A percentile compares a stretch with the other conserved stretches of the same genome.
phyloP scores from a whole-genome alignment of 768 basidiomycete species.

The Daedalea quercina region DNA sequence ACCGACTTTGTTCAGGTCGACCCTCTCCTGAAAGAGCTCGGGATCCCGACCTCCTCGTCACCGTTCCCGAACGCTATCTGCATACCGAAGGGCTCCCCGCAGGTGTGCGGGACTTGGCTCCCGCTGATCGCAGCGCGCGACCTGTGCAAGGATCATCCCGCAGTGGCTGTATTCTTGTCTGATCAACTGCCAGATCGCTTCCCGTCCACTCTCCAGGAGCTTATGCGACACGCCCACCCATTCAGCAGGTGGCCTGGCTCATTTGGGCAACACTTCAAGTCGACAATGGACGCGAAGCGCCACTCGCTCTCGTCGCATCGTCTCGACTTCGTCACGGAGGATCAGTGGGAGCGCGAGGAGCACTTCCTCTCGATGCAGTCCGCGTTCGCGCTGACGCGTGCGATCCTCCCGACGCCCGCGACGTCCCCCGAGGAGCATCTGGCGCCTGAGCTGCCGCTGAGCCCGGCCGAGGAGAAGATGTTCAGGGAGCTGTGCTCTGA shows the following conservation, averaged over 20 bases:
- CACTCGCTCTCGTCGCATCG: conserved; percentile 16
- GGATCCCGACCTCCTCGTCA: conserved; percentile 23
- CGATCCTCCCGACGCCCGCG: conserved; percentile 5
- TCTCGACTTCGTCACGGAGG: conserved; percentile 17
- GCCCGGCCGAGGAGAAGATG: conserved; percentile 63
- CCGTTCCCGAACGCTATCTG: conserved; percentile 37
- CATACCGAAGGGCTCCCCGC: conserved; percentile 45
- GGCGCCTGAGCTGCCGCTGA: conserved; percentile 46
- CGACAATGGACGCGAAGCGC: conserved; percentile 39
- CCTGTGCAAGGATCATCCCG: conserved; percentile 43
- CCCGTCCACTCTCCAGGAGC: conserved; percentile 53
- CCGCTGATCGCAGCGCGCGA: conserved; percentile 51
- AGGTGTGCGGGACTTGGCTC: conserved; percentile 62
- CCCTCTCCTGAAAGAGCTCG: conserved; percentile 42
- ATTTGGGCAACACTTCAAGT: conserved; percentile 60
- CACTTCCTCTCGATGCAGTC: conserved; percentile 20
- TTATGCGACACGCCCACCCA: conserved; percentile 35
- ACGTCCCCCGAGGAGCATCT: conserved; percentile 12
- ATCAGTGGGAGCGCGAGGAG: conserved; percentile 21
- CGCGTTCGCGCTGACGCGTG: conserved; percentile 7
- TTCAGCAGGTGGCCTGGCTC: conserved; percentile 38
- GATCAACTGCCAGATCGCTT: conserved; percentile 58
- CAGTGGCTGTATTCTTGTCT: conserved; percentile 52
- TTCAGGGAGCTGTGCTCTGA: conserved; percentile 53
- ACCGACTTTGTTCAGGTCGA: conserved; percentile 75